Evolutionary conservation across 352 stramenopile genomes (phyloP).

Genomic region (Pythium grandisporangium): DNA sequence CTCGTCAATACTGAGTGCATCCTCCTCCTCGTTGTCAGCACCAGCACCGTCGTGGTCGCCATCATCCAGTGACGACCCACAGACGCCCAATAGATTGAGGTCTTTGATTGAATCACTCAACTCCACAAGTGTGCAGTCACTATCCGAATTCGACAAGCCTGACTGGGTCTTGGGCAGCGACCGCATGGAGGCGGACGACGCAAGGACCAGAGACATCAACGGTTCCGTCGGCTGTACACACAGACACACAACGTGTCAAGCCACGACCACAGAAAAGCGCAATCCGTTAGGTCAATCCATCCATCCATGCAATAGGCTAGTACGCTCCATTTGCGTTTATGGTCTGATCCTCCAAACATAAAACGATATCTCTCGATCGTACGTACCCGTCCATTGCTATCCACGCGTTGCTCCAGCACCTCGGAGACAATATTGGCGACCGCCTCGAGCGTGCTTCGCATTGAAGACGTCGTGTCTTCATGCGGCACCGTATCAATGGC

Average conservation of each 20-base stretch:
- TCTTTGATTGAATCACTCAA: not conserved
- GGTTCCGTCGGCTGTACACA: too few species aligned
- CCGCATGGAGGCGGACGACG: not conserved
- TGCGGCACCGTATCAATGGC: slow-evolving; percentile 51
- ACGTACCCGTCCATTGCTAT: slow-evolving; percentile 7
- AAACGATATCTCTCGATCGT: not conserved
- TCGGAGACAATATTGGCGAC: slow-evolving; percentile 78
- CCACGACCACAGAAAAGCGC: too few species aligned
- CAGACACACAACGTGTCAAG: too few species aligned
- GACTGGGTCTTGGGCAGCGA: too few species aligned
- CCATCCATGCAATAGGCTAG: too few species aligned
- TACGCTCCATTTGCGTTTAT: slow-evolving; percentile 1
- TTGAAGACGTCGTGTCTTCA: slow-evolving; percentile 29
- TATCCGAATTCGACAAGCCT: slow-evolving; percentile 12
- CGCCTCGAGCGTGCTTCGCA: slow-evolving; percentile 63
- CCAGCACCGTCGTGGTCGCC: slow-evolving; percentile 6
- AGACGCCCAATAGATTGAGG: too few species aligned
- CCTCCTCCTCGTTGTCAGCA: slow-evolving; percentile 3
- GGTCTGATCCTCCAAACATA: not conserved
- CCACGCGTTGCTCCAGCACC: slow-evolving; percentile 63
- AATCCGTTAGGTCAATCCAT: too few species aligned
- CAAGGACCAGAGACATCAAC: not conserved
- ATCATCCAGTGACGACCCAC: slow-evolving; percentile 4
- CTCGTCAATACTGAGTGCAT: too few species aligned
- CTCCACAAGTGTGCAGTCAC: slow-evolving; percentile 11